phyloP scores from a whole-genome alignment of 2,329 filamentous ascomycete genomes.

The Nigrospora osmanthi region DNA sequence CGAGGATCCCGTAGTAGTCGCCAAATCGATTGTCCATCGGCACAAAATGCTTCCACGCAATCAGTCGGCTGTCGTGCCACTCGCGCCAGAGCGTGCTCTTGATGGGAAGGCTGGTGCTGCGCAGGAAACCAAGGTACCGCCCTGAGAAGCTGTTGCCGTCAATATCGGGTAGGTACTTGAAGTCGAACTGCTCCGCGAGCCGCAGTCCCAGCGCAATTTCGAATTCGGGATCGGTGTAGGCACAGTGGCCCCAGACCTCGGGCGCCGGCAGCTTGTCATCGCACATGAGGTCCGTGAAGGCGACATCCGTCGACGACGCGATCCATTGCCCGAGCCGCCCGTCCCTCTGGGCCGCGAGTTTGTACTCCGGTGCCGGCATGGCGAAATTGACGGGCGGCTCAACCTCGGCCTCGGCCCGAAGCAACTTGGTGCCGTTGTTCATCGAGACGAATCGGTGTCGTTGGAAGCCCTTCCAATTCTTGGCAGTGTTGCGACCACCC shows the following conservation, averaged over 20 bases:
- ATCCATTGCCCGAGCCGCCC: slow-evolving; percentile 42
- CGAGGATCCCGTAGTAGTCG: slow-evolving; percentile 66
- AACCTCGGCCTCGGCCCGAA: slow-evolving; percentile 33
- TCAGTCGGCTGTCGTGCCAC: slow-evolving; percentile 70
- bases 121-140: slow-evolving; percentile 61
- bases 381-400: slow-evolving; percentile 43
- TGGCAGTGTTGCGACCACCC: slow-evolving; percentile 48
- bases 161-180: slow-evolving; percentile 68
- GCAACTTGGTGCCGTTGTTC: slow-evolving; percentile 57
- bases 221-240: slow-evolving; percentile 41
- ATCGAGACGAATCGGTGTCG: slow-evolving; percentile 69
- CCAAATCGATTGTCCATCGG: slow-evolving; percentile 69
- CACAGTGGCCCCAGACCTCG: slow-evolving; percentile 29
- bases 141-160: slow-evolving; percentile 69
- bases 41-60: slow-evolving; percentile 75
- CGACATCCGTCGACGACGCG: slow-evolving; percentile 37
- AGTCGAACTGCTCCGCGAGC: slow-evolving; percentile 45
- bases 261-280: slow-evolving; percentile 15
- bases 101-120: slow-evolving; percentile 62
- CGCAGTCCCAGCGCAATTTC: slow-evolving; percentile 27
- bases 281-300: slow-evolving; percentile 49
- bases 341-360: slow-evolving; percentile 35
- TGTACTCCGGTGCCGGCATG: slow-evolving; percentile 39
- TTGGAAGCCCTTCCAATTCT: slow-evolving; percentile 67
- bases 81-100: slow-evolving; percentile 74